Evolutionary conservation across 2,329 filamentous ascomycete species (phyloP).

Genomic region (Stachybotrys echinatus): DNA sequence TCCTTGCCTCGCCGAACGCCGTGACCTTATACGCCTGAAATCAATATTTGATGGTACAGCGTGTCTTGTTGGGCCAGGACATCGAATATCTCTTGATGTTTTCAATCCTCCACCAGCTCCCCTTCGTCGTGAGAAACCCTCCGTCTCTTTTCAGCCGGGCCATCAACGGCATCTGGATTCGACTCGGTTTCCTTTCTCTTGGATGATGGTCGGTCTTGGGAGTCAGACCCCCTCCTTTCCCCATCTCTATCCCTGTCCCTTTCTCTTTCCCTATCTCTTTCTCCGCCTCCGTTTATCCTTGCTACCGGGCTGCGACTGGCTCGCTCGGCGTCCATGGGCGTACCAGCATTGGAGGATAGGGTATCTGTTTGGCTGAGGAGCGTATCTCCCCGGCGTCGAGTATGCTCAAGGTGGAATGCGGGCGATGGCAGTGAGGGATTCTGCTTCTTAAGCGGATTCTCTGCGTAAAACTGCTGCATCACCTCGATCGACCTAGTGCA

Average conservation of each 20-base stretch:
- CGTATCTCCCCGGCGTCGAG: slow-evolving; percentile 43
- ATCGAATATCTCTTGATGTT: background rate
- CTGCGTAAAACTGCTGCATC: slow-evolving; percentile 64
- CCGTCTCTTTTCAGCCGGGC: slow-evolving; percentile 36
- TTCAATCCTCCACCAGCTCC: slow-evolving; percentile 34
- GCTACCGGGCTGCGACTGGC: slow-evolving; percentile 42
- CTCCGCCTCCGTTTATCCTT: slow-evolving; percentile 32
- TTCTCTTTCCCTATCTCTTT: slow-evolving; percentile 23
- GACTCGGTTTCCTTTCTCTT: slow-evolving; percentile 38
- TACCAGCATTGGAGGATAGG: slow-evolving; percentile 43
- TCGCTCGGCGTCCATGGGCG: slow-evolving; percentile 41
- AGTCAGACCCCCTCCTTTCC: slow-evolving; percentile 23
- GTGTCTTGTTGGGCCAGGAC: background rate
- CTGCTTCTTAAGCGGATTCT: slow-evolving; percentile 57
- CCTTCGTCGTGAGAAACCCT: slow-evolving; percentile 43
- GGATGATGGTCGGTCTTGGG: slow-evolving; percentile 23
- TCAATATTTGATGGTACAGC: background rate
- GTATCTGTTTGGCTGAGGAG: slow-evolving; percentile 35
- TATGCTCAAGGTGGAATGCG: slow-evolving; percentile 51
- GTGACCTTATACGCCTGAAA: background rate
- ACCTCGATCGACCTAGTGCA: slow-evolving; percentile 70
- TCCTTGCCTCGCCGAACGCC: slow-evolving; percentile 2
- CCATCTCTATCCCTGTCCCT: slow-evolving; percentile 24
- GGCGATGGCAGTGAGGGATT: slow-evolving; percentile 49
- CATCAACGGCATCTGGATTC: slow-evolving; percentile 23